These are phyloP conservation scores for Cladophialophora yegresii DNA, from an alignment of 2,329 filamentous ascomycete genomes.

Conservation along the genomic window DNA sequence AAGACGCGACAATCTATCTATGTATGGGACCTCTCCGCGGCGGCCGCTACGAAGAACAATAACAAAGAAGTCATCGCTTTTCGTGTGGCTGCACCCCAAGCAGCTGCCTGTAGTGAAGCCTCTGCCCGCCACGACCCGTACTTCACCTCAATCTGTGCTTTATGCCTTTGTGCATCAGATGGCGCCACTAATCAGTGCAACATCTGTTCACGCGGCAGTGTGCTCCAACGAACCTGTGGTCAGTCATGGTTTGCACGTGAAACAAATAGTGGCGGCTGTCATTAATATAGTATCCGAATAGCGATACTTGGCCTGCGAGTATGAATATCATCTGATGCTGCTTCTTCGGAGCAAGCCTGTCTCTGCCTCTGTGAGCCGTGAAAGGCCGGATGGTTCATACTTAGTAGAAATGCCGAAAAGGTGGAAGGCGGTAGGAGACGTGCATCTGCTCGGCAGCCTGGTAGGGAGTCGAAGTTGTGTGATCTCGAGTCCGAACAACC, in stretches of 20 bases:
- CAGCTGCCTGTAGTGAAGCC: neutral
- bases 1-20: constrained; percentile 28
- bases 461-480: neutral
- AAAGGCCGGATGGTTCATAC: neutral
- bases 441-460: neutral
- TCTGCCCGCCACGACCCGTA: neutral
- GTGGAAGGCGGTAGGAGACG: neutral
- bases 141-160: constrained; percentile 10
- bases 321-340: neutral
- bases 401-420: neutral
- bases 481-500: neutral
- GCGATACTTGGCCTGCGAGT: neutral
- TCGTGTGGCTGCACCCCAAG: neutral
- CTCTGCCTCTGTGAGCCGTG: neutral
- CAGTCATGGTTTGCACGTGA: neutral
- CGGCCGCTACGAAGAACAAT: neutral
- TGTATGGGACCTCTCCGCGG: constrained; percentile 6
- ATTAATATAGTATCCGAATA: neutral
- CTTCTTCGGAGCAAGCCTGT: neutral
- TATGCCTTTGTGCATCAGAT: constrained; percentile 19
- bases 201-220: constrained; percentile 23
- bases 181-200: constrained; percentile 21
- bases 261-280: neutral
- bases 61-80: constrained; percentile 1
- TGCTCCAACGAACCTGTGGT: neutral